Percentiles rank a stretch among this genome's conserved stretches.
phyloP scores from a whole-genome alignment of 768 basidiomycete genomes.

The Russula lepida region DNA sequence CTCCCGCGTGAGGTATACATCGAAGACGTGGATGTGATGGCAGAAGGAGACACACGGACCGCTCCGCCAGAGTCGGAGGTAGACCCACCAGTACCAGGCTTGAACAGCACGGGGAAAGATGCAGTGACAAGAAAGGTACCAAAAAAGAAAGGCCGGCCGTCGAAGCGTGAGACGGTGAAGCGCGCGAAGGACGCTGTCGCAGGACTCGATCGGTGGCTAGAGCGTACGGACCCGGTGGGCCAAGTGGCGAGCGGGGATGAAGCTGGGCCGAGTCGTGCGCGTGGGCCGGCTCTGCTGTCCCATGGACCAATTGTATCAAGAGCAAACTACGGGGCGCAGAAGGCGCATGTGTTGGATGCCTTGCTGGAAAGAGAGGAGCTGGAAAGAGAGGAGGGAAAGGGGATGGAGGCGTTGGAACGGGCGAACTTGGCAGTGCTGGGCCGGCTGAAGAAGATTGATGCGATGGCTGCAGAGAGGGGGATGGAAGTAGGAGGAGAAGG shows the following conservation, averaged over 20 bases:
- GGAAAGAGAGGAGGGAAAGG: constrained; percentile 14
- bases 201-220: constrained; percentile 64
- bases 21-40: constrained; percentile 27
- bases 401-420: constrained; percentile 30
- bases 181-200: constrained; percentile 24
- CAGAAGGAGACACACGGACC: neutral
- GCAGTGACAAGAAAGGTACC: neutral
- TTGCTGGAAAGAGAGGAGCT: constrained; percentile 22
- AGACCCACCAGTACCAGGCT: neutral
- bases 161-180: constrained; percentile 18
- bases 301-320: constrained; percentile 33
- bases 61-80: neutral
- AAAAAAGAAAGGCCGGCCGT: constrained; percentile 22
- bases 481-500: constrained; percentile 37
- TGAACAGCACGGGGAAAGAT: neutral
- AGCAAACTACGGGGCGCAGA: constrained; percentile 37
- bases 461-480: constrained; percentile 34
- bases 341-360: constrained; percentile 33
- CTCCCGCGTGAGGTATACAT: constrained; percentile 63
- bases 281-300: constrained; percentile 23
- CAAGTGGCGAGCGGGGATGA: neutral
- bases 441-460: constrained; percentile 47
- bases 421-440: constrained; percentile 43
- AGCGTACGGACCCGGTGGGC: constrained; percentile 10
- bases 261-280: neutral